Percentiles rank a stretch among this genome's conserved stretches.
These are phyloP conservation scores for Boletus reticuloceps DNA, from an alignment of 768 basidiomycete genomes.

Conservation along the genomic window DNA sequence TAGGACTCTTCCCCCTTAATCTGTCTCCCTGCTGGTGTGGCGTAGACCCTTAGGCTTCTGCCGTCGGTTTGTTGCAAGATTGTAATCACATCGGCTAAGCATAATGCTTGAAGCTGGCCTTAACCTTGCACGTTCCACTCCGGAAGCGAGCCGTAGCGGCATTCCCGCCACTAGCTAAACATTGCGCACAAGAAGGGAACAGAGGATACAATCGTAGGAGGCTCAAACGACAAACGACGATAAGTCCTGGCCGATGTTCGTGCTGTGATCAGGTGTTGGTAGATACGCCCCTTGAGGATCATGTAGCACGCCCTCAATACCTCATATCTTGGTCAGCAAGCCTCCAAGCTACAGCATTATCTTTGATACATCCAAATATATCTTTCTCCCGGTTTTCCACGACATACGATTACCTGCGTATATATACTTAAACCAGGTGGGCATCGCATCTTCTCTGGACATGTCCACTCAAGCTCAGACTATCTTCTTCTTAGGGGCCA, in stretches of 20 bases:
- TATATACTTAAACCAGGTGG: neutral
- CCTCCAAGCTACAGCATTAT: neutral
- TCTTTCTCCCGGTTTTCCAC: conserved; percentile 1
- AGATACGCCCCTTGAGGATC: neutral
- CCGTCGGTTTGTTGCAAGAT: too few relatives aligned
- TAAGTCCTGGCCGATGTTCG: neutral
- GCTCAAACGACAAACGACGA: neutral
- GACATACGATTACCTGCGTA: neutral
- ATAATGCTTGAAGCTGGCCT: too few relatives aligned
- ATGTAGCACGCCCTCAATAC: neutral
- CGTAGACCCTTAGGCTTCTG: too few relatives aligned
- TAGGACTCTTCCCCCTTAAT: too few relatives aligned
- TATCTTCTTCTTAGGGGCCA: conserved; percentile 44
- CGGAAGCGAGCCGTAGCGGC: neutral
- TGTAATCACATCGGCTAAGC: too few relatives aligned
- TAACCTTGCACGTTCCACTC: too few relatives aligned
- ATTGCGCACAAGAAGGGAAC: neutral
- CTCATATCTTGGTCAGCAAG: conserved; percentile 2
- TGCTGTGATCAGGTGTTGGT: neutral
- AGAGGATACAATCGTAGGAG: neutral
- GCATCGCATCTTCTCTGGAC: neutral
- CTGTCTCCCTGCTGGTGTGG: too few relatives aligned
- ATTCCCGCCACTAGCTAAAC: neutral
- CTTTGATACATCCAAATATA: neutral
- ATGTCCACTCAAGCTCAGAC: conserved; percentile 16